phyloP scores from a whole-genome alignment of 1,284 basidiomycete species.

The Microbotryomycetes sp. region DNA sequence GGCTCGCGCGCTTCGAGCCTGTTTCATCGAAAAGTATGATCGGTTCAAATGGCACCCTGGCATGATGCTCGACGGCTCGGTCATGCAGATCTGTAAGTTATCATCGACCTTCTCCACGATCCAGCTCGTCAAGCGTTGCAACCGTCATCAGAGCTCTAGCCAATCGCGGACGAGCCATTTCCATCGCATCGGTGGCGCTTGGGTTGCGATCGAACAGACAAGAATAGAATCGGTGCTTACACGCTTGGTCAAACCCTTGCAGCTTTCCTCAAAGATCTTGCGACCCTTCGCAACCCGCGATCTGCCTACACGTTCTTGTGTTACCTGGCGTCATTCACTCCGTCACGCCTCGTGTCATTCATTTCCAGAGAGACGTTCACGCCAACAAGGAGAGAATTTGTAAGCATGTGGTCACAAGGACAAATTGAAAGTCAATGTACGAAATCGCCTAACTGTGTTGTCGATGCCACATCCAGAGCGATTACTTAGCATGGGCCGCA shows the following conservation, averaged over 20 bases:
- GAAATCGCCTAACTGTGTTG: too few relatives aligned
- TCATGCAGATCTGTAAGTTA: constrained; percentile 51
- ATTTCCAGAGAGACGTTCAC: constrained; percentile 45
- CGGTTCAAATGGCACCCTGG: constrained; percentile 49
- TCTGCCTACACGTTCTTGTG: constrained; percentile 56
- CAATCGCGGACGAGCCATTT: background rate
- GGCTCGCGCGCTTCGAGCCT: constrained; percentile 38
- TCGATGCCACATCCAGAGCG: too few relatives aligned
- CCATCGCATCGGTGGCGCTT: background rate
- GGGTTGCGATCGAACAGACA: background rate
- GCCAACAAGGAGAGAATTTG: constrained; percentile 49
- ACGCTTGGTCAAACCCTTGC: constrained; percentile 17
- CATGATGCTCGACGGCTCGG: constrained; percentile 54
- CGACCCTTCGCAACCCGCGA: constrained; percentile 53
- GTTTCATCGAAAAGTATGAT: constrained; percentile 51
- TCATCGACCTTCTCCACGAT: background rate
- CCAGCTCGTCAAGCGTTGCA: too few relatives aligned
- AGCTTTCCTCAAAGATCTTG: constrained; percentile 57
- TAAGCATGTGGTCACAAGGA: too few relatives aligned
- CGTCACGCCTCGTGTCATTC: constrained; percentile 51
- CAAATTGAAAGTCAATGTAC: too few relatives aligned
- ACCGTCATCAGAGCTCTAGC: too few relatives aligned
- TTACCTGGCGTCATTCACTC: constrained; percentile 50
- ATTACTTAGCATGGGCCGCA: constrained; percentile 56
- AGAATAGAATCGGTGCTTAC: background rate